These are phyloP conservation scores for Amphirosellinia nigrospora DNA, from an alignment of 495 filamentous ascomycete genomes.

Conservation along the genomic window DNA sequence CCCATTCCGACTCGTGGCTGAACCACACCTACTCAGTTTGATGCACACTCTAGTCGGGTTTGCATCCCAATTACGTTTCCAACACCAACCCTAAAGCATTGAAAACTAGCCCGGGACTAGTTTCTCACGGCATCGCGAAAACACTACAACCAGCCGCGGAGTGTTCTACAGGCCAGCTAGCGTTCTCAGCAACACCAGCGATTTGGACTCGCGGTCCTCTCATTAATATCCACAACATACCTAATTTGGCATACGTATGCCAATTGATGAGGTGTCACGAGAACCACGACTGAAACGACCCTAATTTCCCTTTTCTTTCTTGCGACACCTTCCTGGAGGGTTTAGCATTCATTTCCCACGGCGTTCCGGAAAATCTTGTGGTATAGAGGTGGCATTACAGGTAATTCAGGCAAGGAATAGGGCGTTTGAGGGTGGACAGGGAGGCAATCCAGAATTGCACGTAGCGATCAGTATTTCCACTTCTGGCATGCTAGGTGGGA, in stretches of 20 bases:
- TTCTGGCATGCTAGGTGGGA: slow-evolving; percentile 26
- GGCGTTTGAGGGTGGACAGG: slow-evolving; percentile 33
- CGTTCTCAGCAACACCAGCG: neutral
- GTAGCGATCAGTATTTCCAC: slow-evolving; percentile 29
- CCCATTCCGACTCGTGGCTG: slow-evolving; percentile 45
- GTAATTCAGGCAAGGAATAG: slow-evolving; percentile 31
- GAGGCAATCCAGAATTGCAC: slow-evolving; percentile 26
- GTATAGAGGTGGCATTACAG: slow-evolving; percentile 27
- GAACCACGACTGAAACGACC: slow-evolving; percentile 19
- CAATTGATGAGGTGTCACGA: slow-evolving; percentile 22
- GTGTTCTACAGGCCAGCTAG: neutral
- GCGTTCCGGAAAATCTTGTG: slow-evolving; percentile 35
- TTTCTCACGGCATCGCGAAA: neutral
- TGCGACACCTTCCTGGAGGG: slow-evolving; percentile 23
- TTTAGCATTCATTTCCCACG: slow-evolving; percentile 27
- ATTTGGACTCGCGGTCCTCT: neutral
- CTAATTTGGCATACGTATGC: slow-evolving; percentile 24
- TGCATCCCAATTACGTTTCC: neutral
- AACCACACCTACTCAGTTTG: neutral
- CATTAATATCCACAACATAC: slow-evolving; percentile 12
- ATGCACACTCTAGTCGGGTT: neutral
- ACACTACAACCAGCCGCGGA: neutral
- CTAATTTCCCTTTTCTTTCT: slow-evolving; percentile 25
- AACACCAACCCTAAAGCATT: neutral
- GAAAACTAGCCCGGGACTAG: neutral